Evolutionary conservation across 139 green algal genomes (phyloP).

Genomic region (Closterium sp.): DNA sequence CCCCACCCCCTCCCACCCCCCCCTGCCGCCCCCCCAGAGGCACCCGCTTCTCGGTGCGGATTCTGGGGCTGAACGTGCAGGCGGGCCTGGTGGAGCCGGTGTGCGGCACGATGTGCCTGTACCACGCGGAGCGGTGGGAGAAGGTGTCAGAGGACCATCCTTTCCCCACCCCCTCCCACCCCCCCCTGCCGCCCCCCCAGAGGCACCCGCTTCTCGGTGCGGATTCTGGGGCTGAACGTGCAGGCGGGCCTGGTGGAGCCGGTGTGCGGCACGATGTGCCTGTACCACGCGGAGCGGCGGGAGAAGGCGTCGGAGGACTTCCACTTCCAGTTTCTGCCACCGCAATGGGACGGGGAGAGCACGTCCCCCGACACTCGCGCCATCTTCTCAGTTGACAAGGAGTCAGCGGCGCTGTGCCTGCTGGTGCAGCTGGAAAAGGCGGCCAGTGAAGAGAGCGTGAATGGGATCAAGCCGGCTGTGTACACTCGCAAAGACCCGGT

Average conservation of each 20-base stretch:
- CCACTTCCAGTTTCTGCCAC: slow-evolving; percentile 45
- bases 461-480: slow-evolving; percentile 29
- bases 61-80: slow-evolving; percentile 29
- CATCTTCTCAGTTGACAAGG: slow-evolving; percentile 28
- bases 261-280: slow-evolving; percentile 40
- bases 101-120: slow-evolving; percentile 40
- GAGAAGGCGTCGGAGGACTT: slow-evolving; percentile 50
- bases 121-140: no score
- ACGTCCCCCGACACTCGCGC: slow-evolving; percentile 17
- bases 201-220: slow-evolving; percentile 33
- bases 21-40: no score
- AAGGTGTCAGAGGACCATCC: slow-evolving; percentile 34
- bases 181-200: not conserved
- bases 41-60: no score
- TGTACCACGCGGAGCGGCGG: slow-evolving; percentile 39
- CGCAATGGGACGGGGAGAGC: slow-evolving; percentile 31
- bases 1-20: no score
- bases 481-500: slow-evolving; percentile 35
- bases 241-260: slow-evolving; percentile 37
- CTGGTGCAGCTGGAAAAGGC: slow-evolving; percentile 40
- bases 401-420: slow-evolving; percentile 23
- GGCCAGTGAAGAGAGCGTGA: slow-evolving; percentile 22
- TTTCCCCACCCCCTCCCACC: no score
- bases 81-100: slow-evolving; percentile 33
- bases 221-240: slow-evolving; percentile 22